These are phyloP conservation scores for Dryas integrifolia DNA, from an alignment of 331 rosid genomes.

Conservation along the genomic window DNA sequence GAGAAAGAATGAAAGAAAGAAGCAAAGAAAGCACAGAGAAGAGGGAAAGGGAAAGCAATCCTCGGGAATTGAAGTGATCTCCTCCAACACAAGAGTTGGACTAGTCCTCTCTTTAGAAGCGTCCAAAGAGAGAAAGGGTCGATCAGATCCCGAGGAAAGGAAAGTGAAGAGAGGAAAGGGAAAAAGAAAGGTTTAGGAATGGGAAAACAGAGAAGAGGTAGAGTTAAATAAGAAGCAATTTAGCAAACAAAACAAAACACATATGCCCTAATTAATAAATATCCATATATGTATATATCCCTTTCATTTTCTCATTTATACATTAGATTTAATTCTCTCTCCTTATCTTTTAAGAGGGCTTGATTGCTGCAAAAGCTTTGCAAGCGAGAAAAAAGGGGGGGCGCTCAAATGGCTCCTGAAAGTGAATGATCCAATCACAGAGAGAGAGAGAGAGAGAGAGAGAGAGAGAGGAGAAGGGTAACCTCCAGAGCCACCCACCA, in stretches of 20 bases:
- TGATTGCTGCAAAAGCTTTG: conserved; percentile 75
- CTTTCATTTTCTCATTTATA: conserved; percentile 23
- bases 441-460: conserved; percentile 12
- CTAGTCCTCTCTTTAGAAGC: background rate
- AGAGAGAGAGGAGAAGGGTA: conserved; percentile 31
- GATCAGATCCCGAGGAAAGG: conserved; percentile 55
- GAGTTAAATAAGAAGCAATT: conserved; percentile 47
- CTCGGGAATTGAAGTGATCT: conserved; percentile 55
- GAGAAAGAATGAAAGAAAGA: conserved; percentile 20
- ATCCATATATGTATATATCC: conserved; percentile 12
- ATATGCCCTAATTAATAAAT: conserved; percentile 48
- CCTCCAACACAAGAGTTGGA: background rate
- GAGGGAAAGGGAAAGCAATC: conserved; percentile 20
- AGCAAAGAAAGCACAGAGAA: conserved; percentile 12
- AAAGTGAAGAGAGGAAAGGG: conserved; percentile 30
- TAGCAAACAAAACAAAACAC: conserved; percentile 25
- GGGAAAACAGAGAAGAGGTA: conserved; percentile 37
- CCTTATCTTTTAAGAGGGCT: conserved; percentile 51
- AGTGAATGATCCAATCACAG: conserved; percentile 11
- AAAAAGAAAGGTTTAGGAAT: conserved; percentile 31
- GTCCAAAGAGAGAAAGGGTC: conserved; percentile 24
- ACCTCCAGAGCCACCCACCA: conserved; percentile 58
- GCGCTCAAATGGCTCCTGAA: conserved; percentile 57
- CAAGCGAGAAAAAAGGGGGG: conserved; percentile 42
- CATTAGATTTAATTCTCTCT: background rate